These are phyloP conservation scores for Closterium sp. DNA, from an alignment of 139 green algal genomes.

Conservation along the genomic window DNA sequence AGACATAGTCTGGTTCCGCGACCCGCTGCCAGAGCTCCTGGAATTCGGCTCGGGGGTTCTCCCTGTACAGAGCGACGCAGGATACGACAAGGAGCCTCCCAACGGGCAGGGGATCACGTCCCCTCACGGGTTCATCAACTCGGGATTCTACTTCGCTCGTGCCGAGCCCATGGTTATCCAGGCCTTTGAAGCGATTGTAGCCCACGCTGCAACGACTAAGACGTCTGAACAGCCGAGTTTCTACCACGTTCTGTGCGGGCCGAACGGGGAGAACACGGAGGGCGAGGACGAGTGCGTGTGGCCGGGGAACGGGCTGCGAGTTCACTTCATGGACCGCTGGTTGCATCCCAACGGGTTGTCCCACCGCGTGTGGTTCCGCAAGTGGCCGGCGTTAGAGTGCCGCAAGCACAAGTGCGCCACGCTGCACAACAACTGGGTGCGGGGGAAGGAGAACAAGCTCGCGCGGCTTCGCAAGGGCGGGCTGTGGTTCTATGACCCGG, in stretches of 20 bases:
- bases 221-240: conserved; percentile 32
- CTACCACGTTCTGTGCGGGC: conserved; percentile 20
- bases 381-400: neutral
- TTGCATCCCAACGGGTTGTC: conserved; percentile 21
- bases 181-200: conserved; percentile 26
- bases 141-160: conserved; percentile 35
- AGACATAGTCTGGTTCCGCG: conserved; percentile 30
- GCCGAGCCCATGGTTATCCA: conserved; percentile 6
- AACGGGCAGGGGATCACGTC: conserved; percentile 6
- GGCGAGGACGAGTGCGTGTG: conserved; percentile 14
- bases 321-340: conserved; percentile 17
- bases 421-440: conserved; percentile 42
- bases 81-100: neutral
- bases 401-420: conserved; percentile 8
- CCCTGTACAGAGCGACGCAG: conserved; percentile 4
- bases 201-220: conserved; percentile 17
- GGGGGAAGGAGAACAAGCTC: conserved; percentile 34
- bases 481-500: conserved; percentile 41
- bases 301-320: neutral
- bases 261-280: conserved; percentile 6
- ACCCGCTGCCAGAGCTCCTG: conserved; percentile 1
- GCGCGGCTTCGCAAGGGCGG: conserved; percentile 33
- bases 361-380: conserved; percentile 22
- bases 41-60: neutral
- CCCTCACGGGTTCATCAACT: conserved; percentile 26